Evolutionary conservation across 768 basidiomycete species (phyloP).

Genomic region (Megacollybia marginata): DNA sequence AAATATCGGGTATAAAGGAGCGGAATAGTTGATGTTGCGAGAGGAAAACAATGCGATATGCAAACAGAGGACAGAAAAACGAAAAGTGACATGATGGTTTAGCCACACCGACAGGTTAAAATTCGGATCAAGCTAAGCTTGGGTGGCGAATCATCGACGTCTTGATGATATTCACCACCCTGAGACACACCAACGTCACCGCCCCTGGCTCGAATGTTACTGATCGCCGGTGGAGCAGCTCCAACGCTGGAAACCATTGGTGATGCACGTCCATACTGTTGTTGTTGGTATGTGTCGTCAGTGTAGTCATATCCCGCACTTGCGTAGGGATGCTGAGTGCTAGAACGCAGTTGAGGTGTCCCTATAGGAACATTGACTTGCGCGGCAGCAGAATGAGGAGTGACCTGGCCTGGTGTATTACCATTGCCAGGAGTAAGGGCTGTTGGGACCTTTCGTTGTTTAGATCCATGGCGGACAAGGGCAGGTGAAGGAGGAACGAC

Average conservation of each 20-base stretch:
- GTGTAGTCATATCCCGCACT: constrained; percentile 56
- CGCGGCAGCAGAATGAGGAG: constrained; percentile 69
- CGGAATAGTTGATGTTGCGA: constrained; percentile 22
- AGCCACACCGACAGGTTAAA: constrained; percentile 74
- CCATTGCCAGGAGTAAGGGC: constrained; percentile 49
- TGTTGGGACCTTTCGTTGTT: constrained; percentile 56
- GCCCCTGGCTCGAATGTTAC: constrained; percentile 61
- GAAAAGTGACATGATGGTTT: constrained; percentile 18
- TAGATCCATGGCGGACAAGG: constrained; percentile 69
- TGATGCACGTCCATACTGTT: constrained; percentile 70
- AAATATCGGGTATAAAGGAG: constrained; percentile 29
- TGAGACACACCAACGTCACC: constrained; percentile 64
- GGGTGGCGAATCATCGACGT: constrained; percentile 44
- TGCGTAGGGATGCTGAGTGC: constrained; percentile 66
- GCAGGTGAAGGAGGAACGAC: constrained; percentile 71
- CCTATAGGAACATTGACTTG: constrained; percentile 68
- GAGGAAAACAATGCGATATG: constrained; percentile 14
- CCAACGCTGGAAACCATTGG: constrained; percentile 73
- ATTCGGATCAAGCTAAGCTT: constrained; percentile 57
- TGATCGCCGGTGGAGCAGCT: constrained; percentile 65
- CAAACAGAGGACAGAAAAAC: constrained; percentile 15
- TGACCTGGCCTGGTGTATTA: constrained; percentile 45
- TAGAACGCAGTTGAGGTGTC: constrained; percentile 36
- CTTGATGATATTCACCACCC: constrained; percentile 53
- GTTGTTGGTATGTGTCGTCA: constrained; percentile 45